Conservation (phyloP, 73 alveolate genomes). For the Symbiodinium pilosum region DNA sequence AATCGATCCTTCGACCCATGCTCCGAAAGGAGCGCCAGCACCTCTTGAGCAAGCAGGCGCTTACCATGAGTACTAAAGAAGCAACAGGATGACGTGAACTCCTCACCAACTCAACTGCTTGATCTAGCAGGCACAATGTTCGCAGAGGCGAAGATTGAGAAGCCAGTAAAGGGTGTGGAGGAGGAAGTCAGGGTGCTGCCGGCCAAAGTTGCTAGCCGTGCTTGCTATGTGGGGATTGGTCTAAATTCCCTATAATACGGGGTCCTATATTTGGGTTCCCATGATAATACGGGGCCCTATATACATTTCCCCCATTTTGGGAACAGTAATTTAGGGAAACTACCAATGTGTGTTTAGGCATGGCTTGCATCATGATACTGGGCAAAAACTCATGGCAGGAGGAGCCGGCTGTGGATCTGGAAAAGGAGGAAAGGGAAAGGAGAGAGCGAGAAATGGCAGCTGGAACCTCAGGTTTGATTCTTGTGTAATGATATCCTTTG, state of each 20-base stretch:
- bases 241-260: no score
- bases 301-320: no score
- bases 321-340: no score
- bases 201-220: background rate
- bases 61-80: background rate
- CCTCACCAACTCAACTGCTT: no score
- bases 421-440: slow-evolving; percentile 95
- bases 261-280: no score
- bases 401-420: slow-evolving; percentile 94
- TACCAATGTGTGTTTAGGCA: no score
- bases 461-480: background rate
- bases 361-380: no score
- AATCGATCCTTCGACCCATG: slow-evolving; percentile 84
- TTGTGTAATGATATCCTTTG: no score
- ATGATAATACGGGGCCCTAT: no score
- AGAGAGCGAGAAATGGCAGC: slow-evolving; percentile 95
- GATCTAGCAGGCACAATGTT: slow-evolving; percentile 78
- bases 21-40: slow-evolving; percentile 93
- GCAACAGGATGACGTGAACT: no score
- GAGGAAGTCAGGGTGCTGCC: slow-evolving; percentile 64
- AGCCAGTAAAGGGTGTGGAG: slow-evolving; percentile 95
- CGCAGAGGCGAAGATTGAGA: slow-evolving; percentile 88
- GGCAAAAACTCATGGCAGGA: slow-evolving; percentile 77
- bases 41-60: slow-evolving; percentile 76
- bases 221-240: no score